Conservation (phyloP, 805 yeast species). For the Saccharomycopsis babjevae region DNA sequence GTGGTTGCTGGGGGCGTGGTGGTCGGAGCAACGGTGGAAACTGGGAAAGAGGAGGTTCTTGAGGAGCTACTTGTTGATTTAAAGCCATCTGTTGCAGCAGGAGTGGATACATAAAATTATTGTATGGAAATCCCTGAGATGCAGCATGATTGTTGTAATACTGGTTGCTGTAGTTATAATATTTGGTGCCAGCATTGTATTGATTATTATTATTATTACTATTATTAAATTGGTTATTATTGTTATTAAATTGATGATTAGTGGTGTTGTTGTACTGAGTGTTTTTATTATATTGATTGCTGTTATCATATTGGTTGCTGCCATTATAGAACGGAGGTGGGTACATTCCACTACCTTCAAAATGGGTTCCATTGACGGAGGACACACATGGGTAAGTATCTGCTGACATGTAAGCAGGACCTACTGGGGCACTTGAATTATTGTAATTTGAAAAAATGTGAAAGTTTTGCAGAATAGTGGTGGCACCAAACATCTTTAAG, state of each 20-base stretch:
- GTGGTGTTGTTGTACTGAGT: not conserved
- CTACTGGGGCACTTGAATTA: not conserved
- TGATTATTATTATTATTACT: not conserved
- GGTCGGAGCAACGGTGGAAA: not conserved
- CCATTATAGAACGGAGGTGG: not conserved
- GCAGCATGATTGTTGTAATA: not conserved
- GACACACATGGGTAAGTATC: not conserved
- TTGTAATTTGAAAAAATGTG: not conserved
- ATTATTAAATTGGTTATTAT: not conserved
- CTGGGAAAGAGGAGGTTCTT: not conserved
- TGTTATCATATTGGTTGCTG: not conserved
- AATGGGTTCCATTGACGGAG: not conserved
- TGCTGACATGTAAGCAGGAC: not conserved
- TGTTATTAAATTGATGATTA: not conserved
- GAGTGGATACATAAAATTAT: not conserved
- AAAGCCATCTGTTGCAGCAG: not conserved
- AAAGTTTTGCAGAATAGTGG: not conserved
- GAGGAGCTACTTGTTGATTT: not conserved
- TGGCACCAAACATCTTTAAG: conserved; percentile 2
- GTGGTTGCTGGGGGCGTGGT: not conserved
- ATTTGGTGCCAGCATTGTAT: not conserved
- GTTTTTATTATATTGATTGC: not conserved
- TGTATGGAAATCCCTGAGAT: not conserved
- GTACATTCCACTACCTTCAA: not conserved
- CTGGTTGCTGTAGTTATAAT: not conserved